Conservation (phyloP, 306 rosid species). For the Quercus aquifolioides region DNA sequence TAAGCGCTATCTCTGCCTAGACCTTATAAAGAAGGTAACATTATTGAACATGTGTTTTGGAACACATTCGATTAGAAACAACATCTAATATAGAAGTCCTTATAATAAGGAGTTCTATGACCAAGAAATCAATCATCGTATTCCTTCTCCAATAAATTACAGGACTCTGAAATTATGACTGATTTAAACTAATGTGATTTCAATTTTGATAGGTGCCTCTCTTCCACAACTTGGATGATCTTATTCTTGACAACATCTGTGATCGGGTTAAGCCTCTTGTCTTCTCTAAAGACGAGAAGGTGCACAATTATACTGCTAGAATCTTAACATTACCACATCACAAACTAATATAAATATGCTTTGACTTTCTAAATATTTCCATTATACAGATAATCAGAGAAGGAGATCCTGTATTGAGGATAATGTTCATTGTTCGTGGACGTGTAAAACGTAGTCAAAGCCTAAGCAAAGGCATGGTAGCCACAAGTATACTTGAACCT, state of each 20-base stretch:
- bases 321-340: not conserved
- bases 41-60: not conserved
- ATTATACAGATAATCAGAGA: conserved; percentile 78
- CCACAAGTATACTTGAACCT: conserved; percentile 71
- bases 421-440: conserved; percentile 83
- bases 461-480: conserved; percentile 92
- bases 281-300: conserved; percentile 95
- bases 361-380: not conserved
- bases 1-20: conserved; percentile 81
- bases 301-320: conserved; percentile 4
- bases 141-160: not conserved
- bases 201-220: conserved; percentile 66
- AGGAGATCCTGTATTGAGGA: conserved; percentile 92
- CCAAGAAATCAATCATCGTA: not conserved
- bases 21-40: conserved; percentile 77
- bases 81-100: no score
- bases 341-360: not conserved
- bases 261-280: conserved; percentile 85
- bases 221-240: conserved; percentile 85
- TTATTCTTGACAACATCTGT: conserved; percentile 95
- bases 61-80: no score
- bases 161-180: not conserved
- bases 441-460: conserved; percentile 63
- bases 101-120: no score
- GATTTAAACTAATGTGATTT: not conserved